Base-by-base conservation (phyloP, 345 rosid genomes). In the Gossypium anomalum region DNA sequence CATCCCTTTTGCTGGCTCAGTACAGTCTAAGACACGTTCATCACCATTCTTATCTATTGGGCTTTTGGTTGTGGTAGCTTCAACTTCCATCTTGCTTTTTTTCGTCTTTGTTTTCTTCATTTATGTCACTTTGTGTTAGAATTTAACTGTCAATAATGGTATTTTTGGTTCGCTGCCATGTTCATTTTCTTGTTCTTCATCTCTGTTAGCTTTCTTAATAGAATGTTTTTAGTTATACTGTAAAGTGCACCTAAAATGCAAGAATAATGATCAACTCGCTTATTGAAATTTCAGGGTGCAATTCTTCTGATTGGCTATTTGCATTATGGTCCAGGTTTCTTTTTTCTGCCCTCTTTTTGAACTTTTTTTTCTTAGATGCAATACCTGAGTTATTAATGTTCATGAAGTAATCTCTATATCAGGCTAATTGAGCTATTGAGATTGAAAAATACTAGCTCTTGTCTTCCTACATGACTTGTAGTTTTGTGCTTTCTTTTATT, bases 301-400 rank as follows among this genome's bases (percentile, higher is more conserved):
- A 70, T 90, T 61, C 86, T 90, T 75, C 79, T 88, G 38, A 69
- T 87, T 16, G 75, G 84, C 66, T 90, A 90, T 80, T 75, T 85
- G 45, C 82, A 78, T 70, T 83, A 80, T 59, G 86, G 86, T 27
- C 82, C 94, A 87, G 94, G 92, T 90, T 66, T 75, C 87, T 78
- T 72, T 20, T 64, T 58, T 78, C 57, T 58, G 11, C 72, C 58
- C 62, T 73, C 67, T 67, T 49, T 67, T 49, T 16, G 25, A 72
- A 49, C 63, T 70, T 59, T 22, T 45, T 10, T 43, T 55, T 61
- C 16, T 27, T 17, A 19, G 29, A 62, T 9, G 45, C 47, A 51
- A 52, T 20, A 19, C 60, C 29, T 15, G 3, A 70, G 27, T 55
- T 71, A 52, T 15, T 8, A 10, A 16, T 17, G 45, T 60, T 23